Percentiles rank a stretch among this genome's conserved stretches.
These are phyloP conservation scores for Microsporum audouinii DNA, from an alignment of 2,329 filamentous ascomycete species.

Conservation along the genomic window DNA sequence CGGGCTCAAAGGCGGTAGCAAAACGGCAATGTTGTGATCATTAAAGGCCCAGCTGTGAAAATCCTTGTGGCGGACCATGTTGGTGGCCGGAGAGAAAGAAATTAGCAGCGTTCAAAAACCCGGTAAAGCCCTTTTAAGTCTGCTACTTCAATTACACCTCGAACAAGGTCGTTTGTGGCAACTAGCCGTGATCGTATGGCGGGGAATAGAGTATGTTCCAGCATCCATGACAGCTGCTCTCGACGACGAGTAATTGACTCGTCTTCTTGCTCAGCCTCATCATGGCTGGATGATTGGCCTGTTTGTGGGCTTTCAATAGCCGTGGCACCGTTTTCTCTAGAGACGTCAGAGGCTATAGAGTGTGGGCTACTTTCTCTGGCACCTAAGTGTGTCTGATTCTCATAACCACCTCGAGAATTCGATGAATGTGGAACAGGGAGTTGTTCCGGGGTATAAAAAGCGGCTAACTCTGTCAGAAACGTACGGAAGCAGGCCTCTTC, in stretches of 20 bases:
- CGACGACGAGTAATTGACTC: constrained; percentile 40
- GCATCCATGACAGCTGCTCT: constrained; percentile 56
- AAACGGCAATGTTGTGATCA: not conserved
- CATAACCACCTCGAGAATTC: constrained; percentile 5
- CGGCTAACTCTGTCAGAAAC: constrained; percentile 75
- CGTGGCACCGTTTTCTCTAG: not conserved
- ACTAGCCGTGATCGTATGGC: constrained; percentile 73
- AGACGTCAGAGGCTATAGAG: not conserved
- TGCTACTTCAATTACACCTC: constrained; percentile 73
- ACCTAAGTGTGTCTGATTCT: not conserved
- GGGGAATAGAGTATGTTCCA: constrained; percentile 84
- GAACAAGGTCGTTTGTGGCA: constrained; percentile 65
- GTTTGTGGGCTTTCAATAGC: constrained; percentile 13
- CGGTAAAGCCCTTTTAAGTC: constrained; percentile 85
- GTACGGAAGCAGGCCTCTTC: constrained; percentile 78
- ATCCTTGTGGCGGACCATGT: no score
- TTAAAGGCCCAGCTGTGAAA: no score
- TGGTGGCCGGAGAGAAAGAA: not conserved
- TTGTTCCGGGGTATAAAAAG: constrained; percentile 82
- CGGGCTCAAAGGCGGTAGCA: not conserved
- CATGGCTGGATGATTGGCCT: constrained; percentile 11
- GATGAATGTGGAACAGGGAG: constrained; percentile 41
- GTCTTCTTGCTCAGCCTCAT: constrained; percentile 41
- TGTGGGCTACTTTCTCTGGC: not conserved
- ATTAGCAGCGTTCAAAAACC: constrained; percentile 85